Percentiles rank a stretch among this genome's conserved stretches.
These are phyloP conservation scores for Gloeostereum incarnatum DNA, from an alignment of 768 basidiomycete genomes.

Conservation along the genomic window DNA sequence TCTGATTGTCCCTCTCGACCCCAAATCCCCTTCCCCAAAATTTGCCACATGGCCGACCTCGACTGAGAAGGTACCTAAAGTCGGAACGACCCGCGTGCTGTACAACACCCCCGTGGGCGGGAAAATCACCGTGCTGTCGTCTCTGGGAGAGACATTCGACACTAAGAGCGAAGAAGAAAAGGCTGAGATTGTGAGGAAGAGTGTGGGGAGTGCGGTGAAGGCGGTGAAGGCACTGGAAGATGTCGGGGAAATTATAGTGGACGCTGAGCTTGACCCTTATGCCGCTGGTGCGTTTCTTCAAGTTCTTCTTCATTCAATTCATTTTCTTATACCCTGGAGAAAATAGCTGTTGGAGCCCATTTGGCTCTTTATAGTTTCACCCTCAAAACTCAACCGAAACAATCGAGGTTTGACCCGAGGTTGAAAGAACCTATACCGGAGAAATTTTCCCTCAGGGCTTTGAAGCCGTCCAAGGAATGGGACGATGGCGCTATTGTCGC, in stretches of 20 bases:
- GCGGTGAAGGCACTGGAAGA: slow-evolving; percentile 53
- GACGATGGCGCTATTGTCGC: slow-evolving; percentile 66
- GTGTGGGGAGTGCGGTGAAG: slow-evolving; percentile 68
- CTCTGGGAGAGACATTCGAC: slow-evolving; percentile 46
- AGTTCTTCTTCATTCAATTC: slow-evolving; percentile 1
- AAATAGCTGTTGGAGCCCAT: slow-evolving; percentile 77
- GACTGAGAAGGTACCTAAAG: slow-evolving; percentile 43
- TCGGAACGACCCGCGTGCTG: slow-evolving; percentile 56
- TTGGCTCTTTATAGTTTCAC: slow-evolving; percentile 71
- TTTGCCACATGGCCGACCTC: slow-evolving; percentile 36
- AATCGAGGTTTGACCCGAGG: slow-evolving; percentile 59
- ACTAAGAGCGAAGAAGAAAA: slow-evolving; percentile 36
- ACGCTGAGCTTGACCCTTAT: slow-evolving; percentile 61
- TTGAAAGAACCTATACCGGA: slow-evolving; percentile 40
- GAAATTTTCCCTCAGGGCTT: slow-evolving; percentile 37
- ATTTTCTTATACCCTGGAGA: slow-evolving; percentile 5
- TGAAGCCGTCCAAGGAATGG: slow-evolving; percentile 51
- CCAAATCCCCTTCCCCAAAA: slow-evolving; percentile 21
- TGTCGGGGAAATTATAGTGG: slow-evolving; percentile 51
- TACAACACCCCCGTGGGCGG: slow-evolving; percentile 41
- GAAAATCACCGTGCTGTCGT: slow-evolving; percentile 44
- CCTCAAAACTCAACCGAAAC: slow-evolving; percentile 63
- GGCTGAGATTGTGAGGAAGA: slow-evolving; percentile 61
- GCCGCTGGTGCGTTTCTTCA: slow-evolving; percentile 51
- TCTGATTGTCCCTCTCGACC: slow-evolving; percentile 54